Evolutionary conservation across 495 filamentous ascomycete genomes (phyloP).

Genomic region (Cenococcum geophilum): DNA sequence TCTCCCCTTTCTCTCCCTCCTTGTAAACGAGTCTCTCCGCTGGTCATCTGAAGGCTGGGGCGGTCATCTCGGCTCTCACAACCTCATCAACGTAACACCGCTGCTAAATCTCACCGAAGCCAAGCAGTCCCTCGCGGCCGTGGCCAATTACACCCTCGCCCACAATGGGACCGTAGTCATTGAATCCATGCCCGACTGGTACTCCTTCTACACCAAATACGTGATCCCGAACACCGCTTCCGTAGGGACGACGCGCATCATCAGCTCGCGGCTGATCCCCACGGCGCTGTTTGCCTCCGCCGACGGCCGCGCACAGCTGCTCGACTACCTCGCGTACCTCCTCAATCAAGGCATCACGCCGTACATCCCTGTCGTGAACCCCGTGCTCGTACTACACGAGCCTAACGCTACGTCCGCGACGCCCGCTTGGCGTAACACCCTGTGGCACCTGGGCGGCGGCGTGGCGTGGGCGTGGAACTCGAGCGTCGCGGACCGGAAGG

Average conservation of each 20-base stretch:
- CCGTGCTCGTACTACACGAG: neutral
- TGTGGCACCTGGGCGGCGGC: neutral
- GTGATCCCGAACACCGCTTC: conserved; percentile 2
- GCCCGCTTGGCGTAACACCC: neutral
- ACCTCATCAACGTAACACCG: neutral
- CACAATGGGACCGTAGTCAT: conserved; percentile 1
- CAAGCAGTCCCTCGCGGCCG: neutral
- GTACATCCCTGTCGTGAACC: neutral
- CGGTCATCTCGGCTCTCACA: neutral
- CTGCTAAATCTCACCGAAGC: neutral
- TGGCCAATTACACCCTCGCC: neutral
- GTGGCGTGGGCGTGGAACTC: neutral
- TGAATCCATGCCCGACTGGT: neutral
- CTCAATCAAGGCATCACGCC: too few relatives aligned
- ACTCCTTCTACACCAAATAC: neutral
- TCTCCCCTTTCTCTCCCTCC: neutral
- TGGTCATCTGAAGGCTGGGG: neutral
- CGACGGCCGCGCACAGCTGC: neutral
- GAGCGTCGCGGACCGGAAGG: neutral
- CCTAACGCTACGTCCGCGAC: neutral
- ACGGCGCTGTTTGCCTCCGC: neutral
- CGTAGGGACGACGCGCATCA: neutral
- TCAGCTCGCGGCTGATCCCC: neutral
- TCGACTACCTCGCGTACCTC: too few relatives aligned
- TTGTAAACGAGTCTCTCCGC: neutral